A percentile compares a stretch with the other conserved stretches of the same genome.
These are phyloP conservation scores for Diutina rugosa DNA, from an alignment of 1,139 yeast species.

Conservation along the genomic window DNA sequence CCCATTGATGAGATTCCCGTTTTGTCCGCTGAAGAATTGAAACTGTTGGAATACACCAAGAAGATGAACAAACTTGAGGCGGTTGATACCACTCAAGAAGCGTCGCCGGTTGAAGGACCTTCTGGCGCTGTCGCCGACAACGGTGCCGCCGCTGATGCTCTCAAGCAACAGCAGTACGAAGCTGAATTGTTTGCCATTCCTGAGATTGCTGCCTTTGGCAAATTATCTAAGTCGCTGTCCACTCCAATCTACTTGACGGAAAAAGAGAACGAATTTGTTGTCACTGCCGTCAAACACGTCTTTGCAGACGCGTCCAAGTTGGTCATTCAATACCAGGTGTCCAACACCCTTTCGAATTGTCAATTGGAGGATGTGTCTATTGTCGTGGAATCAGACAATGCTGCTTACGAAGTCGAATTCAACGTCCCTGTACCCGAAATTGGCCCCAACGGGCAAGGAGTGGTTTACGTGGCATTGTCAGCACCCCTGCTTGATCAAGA, in stretches of 20 bases:
- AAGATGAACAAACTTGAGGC: constrained; percentile 41
- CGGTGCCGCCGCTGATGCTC: constrained; percentile 23
- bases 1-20: constrained; percentile 56
- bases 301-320: constrained; percentile 53
- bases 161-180: constrained; percentile 49
- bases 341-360: constrained; percentile 72
- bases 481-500: constrained; percentile 29
- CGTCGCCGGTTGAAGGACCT: constrained; percentile 3
- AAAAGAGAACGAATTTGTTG: constrained; percentile 87
- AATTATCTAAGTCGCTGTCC: constrained; percentile 56
- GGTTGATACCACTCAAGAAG: constrained; percentile 14
- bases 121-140: constrained; percentile 4
- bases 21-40: constrained; percentile 50
- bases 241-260: constrained; percentile 67
- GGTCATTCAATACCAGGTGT: constrained; percentile 75
- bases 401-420: constrained; percentile 53
- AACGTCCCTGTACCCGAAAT: constrained; percentile 64
- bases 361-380: constrained; percentile 74
- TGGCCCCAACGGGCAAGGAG: constrained; percentile 58
- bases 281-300: constrained; percentile 71
- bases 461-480: constrained; percentile 66
- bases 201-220: constrained; percentile 62
- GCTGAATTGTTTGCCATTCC: constrained; percentile 55
- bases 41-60: constrained; percentile 43
- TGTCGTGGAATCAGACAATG: constrained; percentile 51